Base-by-base conservation (phyloP, 139 green algal species). In the Zygnema circumcarinatum region DNA sequence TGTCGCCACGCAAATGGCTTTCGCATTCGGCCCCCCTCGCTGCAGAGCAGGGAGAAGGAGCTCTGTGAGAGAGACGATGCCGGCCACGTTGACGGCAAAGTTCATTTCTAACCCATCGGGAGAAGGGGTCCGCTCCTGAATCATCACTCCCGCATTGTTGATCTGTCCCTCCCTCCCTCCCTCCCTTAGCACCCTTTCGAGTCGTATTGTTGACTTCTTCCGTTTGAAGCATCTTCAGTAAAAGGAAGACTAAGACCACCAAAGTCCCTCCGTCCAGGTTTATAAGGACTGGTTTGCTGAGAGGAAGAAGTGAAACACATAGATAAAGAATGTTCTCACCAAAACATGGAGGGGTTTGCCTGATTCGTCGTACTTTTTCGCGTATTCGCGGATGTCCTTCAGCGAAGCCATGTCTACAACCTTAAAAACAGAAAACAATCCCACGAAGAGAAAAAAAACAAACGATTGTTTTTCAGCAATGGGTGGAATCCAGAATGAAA, bases 81-180 rank as follows among this genome's bases (percentile, higher is more conserved):
- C 85, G 39, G 90, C 39, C 69, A 84, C 86, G 75, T 92, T 92
- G 38, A 82, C 76, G 52, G 89, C 89, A 79, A 92, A 92, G 75
- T 90, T 90, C 22, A 68, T 36, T 56, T 89, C 84, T 42, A 89
- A n/a, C n/a, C n/a, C n/a, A 2, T 92, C 88, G 0, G n/a, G 2
- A 2, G 75, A 81, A 2, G 33, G 29, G 41, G 73, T 41, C 0
- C 25, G 38, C 74, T 84, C 53, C 21, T 84, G 40, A 35, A 74
- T n/a, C 88, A 92, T 87, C 7, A 67, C 33, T 21, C 83, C 88
- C 31, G 88, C 88, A 69, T 92, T 92, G 38, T 88, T 81, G 40
- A 85, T 41, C 75, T 83, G 75, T n/a, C n/a, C n/a, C n/a, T n/a
- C n/a, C n/a, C n/a, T n/a, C n/a, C n/a, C n/a, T n/a, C n/a, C n/a